Conservation (phyloP, 129 eudicot species). For the Tanacetum coccineum region DNA sequence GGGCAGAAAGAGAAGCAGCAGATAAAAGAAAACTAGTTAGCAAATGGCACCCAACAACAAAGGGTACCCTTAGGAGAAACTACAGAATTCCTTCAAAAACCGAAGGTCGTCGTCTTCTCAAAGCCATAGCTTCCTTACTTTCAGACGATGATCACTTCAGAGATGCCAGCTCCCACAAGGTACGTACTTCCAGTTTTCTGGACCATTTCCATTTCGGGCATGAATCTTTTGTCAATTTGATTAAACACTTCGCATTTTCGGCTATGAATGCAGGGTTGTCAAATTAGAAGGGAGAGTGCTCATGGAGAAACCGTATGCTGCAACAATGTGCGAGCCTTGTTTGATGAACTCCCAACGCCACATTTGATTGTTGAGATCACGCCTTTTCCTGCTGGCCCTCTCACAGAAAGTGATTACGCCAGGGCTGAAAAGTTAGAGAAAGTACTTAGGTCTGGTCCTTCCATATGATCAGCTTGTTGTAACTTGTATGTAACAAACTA, state of each 20-base stretch:
- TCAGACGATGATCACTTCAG: slow-evolving; percentile 96
- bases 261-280: slow-evolving; percentile 63
- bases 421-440: slow-evolving; percentile 87
- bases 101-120: slow-evolving; percentile 89
- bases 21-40: slow-evolving; percentile 73
- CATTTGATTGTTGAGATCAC: slow-evolving; percentile 80
- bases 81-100: slow-evolving; percentile 31
- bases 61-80: slow-evolving; percentile 84
- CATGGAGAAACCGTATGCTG: slow-evolving; percentile 92
- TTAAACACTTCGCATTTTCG: not conserved
- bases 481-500: slow-evolving; percentile 12
- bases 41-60: slow-evolving; percentile 99
- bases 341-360: slow-evolving; percentile 89
- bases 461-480: slow-evolving; percentile 41
- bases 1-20: slow-evolving; percentile 76
- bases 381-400: slow-evolving; percentile 87
- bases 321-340: slow-evolving; percentile 81
- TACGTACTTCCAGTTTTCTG: slow-evolving; percentile 1
- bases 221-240: not conserved
- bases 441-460: slow-evolving; percentile 84
- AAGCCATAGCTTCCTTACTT: slow-evolving; percentile 76
- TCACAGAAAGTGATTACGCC: slow-evolving; percentile 74
- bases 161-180: slow-evolving; percentile 99
- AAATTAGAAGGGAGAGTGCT: slow-evolving; percentile 84
- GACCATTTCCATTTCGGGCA: not conserved